Base-by-base conservation (phyloP, 306 rosid genomes). In the Castanea sativa region DNA sequence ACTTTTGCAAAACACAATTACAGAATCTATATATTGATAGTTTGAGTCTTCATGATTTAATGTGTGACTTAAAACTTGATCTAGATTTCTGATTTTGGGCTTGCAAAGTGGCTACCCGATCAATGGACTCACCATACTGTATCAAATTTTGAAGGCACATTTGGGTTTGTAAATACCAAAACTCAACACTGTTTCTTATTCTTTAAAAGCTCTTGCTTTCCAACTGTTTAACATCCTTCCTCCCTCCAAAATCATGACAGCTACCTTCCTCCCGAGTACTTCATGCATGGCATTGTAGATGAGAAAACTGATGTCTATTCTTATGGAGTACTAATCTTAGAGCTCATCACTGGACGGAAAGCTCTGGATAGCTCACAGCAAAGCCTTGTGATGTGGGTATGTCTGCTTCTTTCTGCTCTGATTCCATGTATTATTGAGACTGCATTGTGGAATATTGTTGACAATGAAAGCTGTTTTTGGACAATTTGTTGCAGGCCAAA, bases 241-340 rank as follows among this genome's bases (percentile, higher is more conserved):
- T 38, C 33, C 76, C 75, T 57, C 49, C 18, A 9, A 56, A 79
- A 82, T 79, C 77, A 81, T 76, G 81, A 77, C 88, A 96, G 99
- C 20, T 96, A 96, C 81, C 98, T 96, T 87, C 99, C 99, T 82
- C 99, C 99, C 4, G 99, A 96, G 88, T 93, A 89, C 88, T 93
- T 96, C 92, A 90, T 96, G 99, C 97, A 96, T 65, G 99, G 99
- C 7, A 90, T 96, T 79, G 98, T 93, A 45, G 98, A 96, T 81
- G 99, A 96, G 82, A 96, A 96, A 80, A 96, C 98, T 29, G 99
- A 96, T 75, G 97, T 96, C 53, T 96, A 82, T 78, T 97, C 99
- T 63, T 93, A 88, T 67, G 99, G 99, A 55, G 99, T 96, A 43
- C 87, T 96, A 80, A 69, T 96, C 58, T 81, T 96, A 82, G 99